These are phyloP conservation scores for Phellinidium pouzarii DNA, from an alignment of 1,284 basidiomycete genomes.

Conservation along the genomic window DNA sequence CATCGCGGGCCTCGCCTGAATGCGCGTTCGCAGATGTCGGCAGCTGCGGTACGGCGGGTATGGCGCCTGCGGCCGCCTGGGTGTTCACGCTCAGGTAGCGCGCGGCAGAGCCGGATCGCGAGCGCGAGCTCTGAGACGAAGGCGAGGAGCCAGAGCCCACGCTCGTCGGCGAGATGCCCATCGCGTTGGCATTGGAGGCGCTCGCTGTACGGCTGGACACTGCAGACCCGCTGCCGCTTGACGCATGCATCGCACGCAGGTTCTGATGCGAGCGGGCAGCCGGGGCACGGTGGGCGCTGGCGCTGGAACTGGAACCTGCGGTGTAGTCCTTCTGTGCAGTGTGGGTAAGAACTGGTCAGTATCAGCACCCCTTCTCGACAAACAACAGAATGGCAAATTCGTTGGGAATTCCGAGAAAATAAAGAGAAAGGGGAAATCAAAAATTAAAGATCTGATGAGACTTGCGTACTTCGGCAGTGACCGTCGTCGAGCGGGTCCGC, in stretches of 20 bases:
- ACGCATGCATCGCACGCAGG: background rate
- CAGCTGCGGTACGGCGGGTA: constrained; percentile 10
- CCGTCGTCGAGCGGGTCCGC: background rate
- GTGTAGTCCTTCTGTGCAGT: background rate
- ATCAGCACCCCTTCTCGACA: background rate
- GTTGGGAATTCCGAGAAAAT: background rate
- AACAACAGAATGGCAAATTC: background rate
- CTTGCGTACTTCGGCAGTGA: background rate
- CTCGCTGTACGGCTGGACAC: background rate
- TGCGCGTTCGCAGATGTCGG: background rate
- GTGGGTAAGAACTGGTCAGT: background rate
- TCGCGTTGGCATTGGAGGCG: background rate
- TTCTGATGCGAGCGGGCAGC: constrained; percentile 12
- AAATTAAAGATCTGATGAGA: background rate
- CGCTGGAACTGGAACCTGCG: background rate
- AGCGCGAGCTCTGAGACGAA: background rate
- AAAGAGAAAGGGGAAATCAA: background rate
- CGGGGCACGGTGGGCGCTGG: background rate
- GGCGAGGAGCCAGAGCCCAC: background rate
- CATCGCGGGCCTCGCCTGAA: background rate
- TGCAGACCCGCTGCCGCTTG: background rate
- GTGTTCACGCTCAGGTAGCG: constrained; percentile 17
- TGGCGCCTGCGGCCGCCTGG: constrained; percentile 7
- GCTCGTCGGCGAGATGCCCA: background rate
- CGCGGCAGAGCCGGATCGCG: constrained; percentile 12